A percentile compares a stretch with the other conserved stretches of the same genome.
Evolutionary conservation across 225 moss, liverwort and hornwort species (phyloP).

Genomic region (Marchantia polymorpha): DNA sequence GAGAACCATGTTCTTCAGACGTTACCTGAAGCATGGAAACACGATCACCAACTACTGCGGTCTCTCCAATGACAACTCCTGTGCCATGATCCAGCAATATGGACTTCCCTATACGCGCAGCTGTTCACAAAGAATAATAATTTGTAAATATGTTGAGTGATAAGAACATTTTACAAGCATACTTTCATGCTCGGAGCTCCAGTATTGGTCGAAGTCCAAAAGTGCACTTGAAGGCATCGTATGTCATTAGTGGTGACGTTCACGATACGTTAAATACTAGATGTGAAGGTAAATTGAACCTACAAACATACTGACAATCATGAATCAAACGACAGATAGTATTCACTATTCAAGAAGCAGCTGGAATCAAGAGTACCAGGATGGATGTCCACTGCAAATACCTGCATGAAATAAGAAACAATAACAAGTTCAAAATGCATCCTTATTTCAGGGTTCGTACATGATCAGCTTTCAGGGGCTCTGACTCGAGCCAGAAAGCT

Average conservation of each 20-base stretch:
- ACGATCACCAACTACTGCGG: slow-evolving; percentile 82
- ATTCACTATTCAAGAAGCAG: neutral
- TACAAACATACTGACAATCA: neutral
- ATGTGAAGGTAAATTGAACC: neutral
- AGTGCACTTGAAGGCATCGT: too few species aligned
- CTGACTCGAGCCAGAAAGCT: neutral
- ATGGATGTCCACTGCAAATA: slow-evolving; percentile 85
- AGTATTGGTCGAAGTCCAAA: too few species aligned
- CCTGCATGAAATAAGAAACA: slow-evolving; percentile 38
- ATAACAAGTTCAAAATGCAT: too few species aligned
- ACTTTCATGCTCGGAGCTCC: neutral
- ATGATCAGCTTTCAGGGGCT: neutral
- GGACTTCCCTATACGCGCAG: slow-evolving; percentile 85
- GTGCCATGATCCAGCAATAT: slow-evolving; percentile 93
- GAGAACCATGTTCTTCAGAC: neutral
- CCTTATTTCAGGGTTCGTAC: too few species aligned
- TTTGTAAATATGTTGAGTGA: neutral
- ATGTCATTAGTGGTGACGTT: too few species aligned
- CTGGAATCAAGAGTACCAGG: slow-evolving; percentile 51
- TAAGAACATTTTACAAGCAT: neutral
- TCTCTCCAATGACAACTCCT: slow-evolving; percentile 93
- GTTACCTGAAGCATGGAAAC: slow-evolving; percentile 89
- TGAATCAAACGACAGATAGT: neutral
- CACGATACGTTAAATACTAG: too few species aligned
- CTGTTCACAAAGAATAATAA: slow-evolving; percentile 32